phyloP scores from a whole-genome alignment of 139 green algal species.

The Pedinophyceae sp. region DNA sequence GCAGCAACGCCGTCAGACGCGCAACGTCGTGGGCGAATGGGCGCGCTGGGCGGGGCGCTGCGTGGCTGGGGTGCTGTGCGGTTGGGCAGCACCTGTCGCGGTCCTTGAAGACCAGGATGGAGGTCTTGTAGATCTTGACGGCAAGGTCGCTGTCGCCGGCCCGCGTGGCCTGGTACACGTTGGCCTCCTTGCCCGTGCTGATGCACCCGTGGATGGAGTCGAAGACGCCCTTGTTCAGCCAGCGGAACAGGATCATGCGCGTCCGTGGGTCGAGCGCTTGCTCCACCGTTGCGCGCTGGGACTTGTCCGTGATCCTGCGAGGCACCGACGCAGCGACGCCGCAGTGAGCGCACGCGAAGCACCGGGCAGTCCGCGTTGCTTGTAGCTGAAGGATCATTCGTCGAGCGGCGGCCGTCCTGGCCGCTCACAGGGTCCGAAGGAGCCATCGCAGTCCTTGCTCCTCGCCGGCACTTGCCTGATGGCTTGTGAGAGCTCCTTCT shows the following conservation, averaged over 20 bases:
- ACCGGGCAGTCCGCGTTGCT: no score
- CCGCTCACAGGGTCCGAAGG: no score
- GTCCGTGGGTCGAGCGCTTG: slow-evolving; percentile 78
- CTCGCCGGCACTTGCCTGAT: no score
- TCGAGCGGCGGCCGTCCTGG: no score
- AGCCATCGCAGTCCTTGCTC: no score
- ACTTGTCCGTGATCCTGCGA: no score
- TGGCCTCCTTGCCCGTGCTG: slow-evolving; percentile 95
- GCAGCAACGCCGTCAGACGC: background rate
- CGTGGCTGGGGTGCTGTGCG: background rate
- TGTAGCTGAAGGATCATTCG: no score
- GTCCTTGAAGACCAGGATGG: slow-evolving; percentile 94
- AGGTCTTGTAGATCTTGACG: slow-evolving; percentile 99
- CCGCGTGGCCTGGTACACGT: slow-evolving; percentile 81
- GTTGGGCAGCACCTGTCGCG: slow-evolving; percentile 44
- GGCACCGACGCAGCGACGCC: no score
- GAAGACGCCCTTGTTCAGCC: slow-evolving; percentile 76
- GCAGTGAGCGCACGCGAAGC: no score
- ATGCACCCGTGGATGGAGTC: slow-evolving; percentile 82
- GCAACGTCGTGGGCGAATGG: no score
- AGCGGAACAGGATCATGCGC: slow-evolving; percentile 94
- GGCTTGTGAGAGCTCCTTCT: no score
- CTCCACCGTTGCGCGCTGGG: slow-evolving; percentile 56
- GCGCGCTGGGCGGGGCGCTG: background rate
- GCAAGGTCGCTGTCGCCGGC: slow-evolving; percentile 48